Evolutionary conservation across 1,284 basidiomycete species (phyloP).

Genomic region (Sanghuangporus weigelae): DNA sequence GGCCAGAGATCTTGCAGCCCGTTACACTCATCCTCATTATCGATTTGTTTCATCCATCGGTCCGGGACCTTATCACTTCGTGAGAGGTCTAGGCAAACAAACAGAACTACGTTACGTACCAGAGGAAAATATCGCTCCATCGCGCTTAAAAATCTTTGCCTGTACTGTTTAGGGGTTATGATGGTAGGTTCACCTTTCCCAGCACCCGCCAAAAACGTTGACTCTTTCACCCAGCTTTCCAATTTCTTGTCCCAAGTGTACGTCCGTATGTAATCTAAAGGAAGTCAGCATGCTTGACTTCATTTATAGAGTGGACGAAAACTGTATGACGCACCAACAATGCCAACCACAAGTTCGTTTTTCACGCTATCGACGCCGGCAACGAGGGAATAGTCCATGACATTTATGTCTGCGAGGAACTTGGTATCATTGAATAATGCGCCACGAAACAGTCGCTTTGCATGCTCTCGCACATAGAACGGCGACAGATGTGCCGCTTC

Average conservation of each 20-base stretch:
- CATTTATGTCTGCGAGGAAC: constrained; percentile 93
- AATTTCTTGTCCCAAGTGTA: constrained; percentile 99
- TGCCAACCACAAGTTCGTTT: constrained; percentile 90
- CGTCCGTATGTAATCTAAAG: constrained; percentile 83
- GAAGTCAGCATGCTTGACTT: constrained; percentile 1
- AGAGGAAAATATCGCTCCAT: constrained; percentile 92
- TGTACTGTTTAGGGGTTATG: constrained; percentile 82
- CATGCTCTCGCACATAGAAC: constrained; percentile 93
- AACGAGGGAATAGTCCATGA: constrained; percentile 99
- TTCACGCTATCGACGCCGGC: constrained; percentile 85
- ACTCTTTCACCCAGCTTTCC: constrained; percentile 97
- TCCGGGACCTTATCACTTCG: constrained; percentile 58
- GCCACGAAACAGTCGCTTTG: constrained; percentile 87
- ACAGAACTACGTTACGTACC: constrained; percentile 39
- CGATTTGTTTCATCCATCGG: constrained; percentile 81
- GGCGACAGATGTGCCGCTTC: constrained; percentile 70
- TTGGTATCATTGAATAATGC: constrained; percentile 92
- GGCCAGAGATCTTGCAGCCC: constrained; percentile 45
- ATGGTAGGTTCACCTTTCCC: constrained; percentile 89
- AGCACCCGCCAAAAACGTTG: constrained; percentile 77
- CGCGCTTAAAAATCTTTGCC: constrained; percentile 82
- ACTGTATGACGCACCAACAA: constrained; percentile 66
- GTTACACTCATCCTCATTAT: constrained; percentile 67
- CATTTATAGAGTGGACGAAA: background rate
- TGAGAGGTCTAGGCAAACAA: background rate